Conservation (phyloP, 2,329 filamentous ascomycete species). For the Dryadomyces sulphureus region DNA sequence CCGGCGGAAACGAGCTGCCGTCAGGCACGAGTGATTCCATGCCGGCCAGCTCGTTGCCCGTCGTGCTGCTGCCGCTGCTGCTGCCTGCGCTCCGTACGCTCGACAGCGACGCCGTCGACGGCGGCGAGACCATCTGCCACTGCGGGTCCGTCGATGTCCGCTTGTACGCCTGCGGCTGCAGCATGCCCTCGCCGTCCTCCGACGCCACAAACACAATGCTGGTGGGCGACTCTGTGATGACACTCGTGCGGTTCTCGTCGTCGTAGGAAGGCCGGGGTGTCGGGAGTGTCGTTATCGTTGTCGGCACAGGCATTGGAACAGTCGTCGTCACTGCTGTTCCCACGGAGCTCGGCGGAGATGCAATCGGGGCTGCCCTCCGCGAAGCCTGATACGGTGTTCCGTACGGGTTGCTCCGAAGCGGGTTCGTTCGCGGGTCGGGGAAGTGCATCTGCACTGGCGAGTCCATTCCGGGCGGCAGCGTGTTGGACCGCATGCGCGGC, state of each 20-base stretch:
- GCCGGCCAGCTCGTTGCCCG: conserved; percentile 3
- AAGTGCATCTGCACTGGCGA: conserved; percentile 23
- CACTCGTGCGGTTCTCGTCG: conserved; percentile 19
- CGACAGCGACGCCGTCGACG: conserved; percentile 18
- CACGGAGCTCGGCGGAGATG: too few species aligned
- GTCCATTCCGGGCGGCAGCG: conserved; percentile 26
- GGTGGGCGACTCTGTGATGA: conserved; percentile 27
- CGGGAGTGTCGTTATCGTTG: too few species aligned
- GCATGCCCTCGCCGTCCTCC: conserved; percentile 4
- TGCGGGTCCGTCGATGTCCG: conserved; percentile 25
- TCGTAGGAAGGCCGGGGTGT: conserved; percentile 14
- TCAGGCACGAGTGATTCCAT: conserved; percentile 13
- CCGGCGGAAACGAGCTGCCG: conserved; percentile 21
- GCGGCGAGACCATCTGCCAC: conserved; percentile 32
- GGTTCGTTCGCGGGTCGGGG: conserved; percentile 17
- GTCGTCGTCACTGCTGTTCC: too few species aligned
- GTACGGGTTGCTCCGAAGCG: conserved; percentile 11
- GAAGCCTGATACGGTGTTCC: conserved; percentile 5
- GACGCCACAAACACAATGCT: conserved; percentile 10
- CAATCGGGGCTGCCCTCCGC: not conserved
- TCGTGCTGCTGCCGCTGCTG: conserved; percentile 9
- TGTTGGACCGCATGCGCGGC: conserved; percentile 35
- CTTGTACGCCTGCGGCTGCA: conserved; percentile 15
- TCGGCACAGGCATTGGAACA: too few species aligned
- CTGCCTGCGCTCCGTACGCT: conserved; percentile 2